Conservation (phyloP, 768 basidiomycete species). For the Tremella mesenterica region DNA sequence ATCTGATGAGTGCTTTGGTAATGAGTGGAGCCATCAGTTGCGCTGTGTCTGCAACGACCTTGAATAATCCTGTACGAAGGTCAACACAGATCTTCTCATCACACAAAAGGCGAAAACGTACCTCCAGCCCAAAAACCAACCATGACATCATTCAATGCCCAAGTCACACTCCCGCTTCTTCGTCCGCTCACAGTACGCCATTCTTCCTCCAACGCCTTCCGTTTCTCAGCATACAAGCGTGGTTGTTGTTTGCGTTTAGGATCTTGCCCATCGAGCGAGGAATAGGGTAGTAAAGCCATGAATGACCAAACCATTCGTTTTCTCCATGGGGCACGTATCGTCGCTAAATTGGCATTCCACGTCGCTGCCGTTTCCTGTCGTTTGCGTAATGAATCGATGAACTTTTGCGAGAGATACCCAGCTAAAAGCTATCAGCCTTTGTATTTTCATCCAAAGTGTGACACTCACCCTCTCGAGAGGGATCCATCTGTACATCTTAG, state of each 20-base stretch:
- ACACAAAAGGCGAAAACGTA: not conserved
- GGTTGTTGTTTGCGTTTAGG: too few relatives aligned
- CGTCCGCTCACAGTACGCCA: slow-evolving; percentile 20
- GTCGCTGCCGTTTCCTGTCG: slow-evolving; percentile 51
- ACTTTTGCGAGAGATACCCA: slow-evolving; percentile 50
- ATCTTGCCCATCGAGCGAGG: too few relatives aligned
- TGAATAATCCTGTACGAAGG: slow-evolving; percentile 28
- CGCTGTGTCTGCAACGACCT: slow-evolving; percentile 36
- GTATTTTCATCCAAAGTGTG: not conserved
- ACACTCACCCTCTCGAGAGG: slow-evolving; percentile 26
- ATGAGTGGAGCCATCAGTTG: slow-evolving; percentile 37
- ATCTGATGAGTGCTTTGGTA: slow-evolving; percentile 46
- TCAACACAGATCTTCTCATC: not conserved
- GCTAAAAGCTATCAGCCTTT: slow-evolving; percentile 46
- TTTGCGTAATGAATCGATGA: slow-evolving; percentile 54
- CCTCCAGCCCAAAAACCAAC: slow-evolving; percentile 39
- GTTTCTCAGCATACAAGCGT: slow-evolving; percentile 45
- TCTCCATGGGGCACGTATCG: slow-evolving; percentile 23
- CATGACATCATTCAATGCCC: slow-evolving; percentile 36
- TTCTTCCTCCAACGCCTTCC: slow-evolving; percentile 47
- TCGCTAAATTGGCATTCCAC: slow-evolving; percentile 53
- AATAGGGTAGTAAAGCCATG: too few relatives aligned
- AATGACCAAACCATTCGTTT: slow-evolving; percentile 36
- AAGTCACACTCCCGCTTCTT: slow-evolving; percentile 17
- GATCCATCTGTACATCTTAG: slow-evolving; percentile 28